Conservation (phyloP, 352 stramenopile species). For the Pythium guiyangense region DNA sequence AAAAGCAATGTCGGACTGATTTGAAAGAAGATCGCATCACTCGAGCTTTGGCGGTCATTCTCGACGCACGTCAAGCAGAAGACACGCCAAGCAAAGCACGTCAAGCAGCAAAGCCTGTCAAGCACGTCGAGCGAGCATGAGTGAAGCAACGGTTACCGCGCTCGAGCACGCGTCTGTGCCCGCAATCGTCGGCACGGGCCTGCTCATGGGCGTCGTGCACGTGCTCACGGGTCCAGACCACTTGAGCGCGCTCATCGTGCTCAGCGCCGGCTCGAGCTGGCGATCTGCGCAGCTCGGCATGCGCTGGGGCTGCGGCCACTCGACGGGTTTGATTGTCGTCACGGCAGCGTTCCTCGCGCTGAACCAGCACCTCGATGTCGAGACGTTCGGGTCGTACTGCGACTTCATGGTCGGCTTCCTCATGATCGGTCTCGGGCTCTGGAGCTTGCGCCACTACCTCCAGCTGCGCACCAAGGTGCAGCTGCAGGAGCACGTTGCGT, state of each 20-base stretch:
- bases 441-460: constrained; percentile 49
- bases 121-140: neutral
- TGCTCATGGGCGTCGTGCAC: constrained; percentile 48
- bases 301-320: constrained; percentile 84
- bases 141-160: constrained; percentile 2
- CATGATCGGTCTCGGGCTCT: constrained; percentile 61
- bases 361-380: constrained; percentile 32
- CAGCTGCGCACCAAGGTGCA: constrained; percentile 29
- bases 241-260: constrained; percentile 80
- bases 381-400: constrained; percentile 40
- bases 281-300: constrained; percentile 73
- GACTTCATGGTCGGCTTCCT: constrained; percentile 71
- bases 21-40: too few relatives aligned
- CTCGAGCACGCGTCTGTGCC: constrained; percentile 31
- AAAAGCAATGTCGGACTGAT: too few relatives aligned
- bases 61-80: too few relatives aligned
- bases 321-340: constrained; percentile 65
- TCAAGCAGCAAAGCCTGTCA: too few relatives aligned
- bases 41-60: too few relatives aligned
- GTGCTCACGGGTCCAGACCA: constrained; percentile 80
- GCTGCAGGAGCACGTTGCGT: constrained; percentile 3
- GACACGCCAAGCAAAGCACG: too few relatives aligned
- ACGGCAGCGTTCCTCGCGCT: constrained; percentile 55
- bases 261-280: constrained; percentile 69
- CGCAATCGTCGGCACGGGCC: constrained; percentile 43